phyloP scores from a whole-genome alignment of 1,284 basidiomycete genomes.

The Pseudozyma pruni region DNA sequence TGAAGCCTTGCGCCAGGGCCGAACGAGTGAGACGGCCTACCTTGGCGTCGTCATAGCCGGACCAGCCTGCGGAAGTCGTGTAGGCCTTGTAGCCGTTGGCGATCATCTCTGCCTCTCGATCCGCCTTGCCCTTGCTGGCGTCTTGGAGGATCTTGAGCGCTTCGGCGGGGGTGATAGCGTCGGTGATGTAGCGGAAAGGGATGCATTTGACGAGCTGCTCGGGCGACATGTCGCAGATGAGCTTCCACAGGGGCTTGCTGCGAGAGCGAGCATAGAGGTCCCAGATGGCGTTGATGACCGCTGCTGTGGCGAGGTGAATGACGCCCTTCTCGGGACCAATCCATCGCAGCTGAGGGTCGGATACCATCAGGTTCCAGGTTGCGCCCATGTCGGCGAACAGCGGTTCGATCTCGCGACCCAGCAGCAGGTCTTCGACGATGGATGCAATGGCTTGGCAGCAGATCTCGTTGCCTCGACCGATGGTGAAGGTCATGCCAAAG shows the following conservation, averaged over 20 bases:
- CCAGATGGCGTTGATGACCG: conserved; percentile 75
- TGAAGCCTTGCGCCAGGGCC: conserved; percentile 78
- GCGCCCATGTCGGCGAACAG: conserved; percentile 83
- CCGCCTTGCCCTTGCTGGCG: conserved; percentile 80
- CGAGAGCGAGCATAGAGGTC: conserved; percentile 82
- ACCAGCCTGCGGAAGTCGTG: conserved; percentile 84
- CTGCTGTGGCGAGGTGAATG: conserved; percentile 82
- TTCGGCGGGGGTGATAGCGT: conserved; percentile 89
- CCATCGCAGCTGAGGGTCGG: conserved; percentile 55
- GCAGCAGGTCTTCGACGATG: conserved; percentile 75
- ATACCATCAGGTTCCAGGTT: conserved; percentile 51
- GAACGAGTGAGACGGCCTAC: conserved; percentile 85
- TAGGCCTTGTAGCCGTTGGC: conserved; percentile 85
- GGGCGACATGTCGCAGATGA: conserved; percentile 83
- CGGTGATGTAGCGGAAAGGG: conserved; percentile 87
- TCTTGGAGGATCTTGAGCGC: conserved; percentile 83
- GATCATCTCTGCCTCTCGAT: conserved; percentile 64
- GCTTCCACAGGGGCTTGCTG: conserved; percentile 84
- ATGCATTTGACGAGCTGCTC: conserved; percentile 84
- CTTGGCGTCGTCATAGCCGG: conserved; percentile 86
- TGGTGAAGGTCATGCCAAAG: conserved; percentile 58
- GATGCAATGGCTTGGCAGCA: conserved; percentile 69
- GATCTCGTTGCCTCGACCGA: conserved; percentile 73
- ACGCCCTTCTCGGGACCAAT: conserved; percentile 85
- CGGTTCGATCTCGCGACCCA: conserved; percentile 84